Evolutionary conservation across 176 grass and related monocot genomes (phyloP).

Genomic region (Avena atlantica): DNA sequence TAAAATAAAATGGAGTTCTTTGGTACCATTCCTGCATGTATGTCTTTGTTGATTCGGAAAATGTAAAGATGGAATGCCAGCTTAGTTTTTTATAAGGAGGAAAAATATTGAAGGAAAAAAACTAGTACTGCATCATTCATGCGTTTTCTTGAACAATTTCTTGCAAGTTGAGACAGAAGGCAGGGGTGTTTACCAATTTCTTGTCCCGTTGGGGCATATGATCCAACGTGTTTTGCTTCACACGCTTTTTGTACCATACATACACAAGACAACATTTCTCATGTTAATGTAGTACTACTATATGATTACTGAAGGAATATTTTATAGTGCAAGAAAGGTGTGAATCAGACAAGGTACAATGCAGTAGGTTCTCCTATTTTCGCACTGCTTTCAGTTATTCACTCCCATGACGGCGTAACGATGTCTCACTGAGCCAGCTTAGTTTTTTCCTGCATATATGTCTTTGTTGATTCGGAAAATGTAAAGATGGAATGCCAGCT

Average conservation of each 20-base stretch:
- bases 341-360: no score
- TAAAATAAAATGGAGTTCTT: constrained; percentile 21
- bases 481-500: background rate
- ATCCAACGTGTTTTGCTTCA: no score
- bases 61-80: background rate
- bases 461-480: background rate
- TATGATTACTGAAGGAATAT: no score
- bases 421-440: no score
- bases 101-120: background rate
- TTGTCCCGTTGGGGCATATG: no score
- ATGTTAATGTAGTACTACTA: no score
- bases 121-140: background rate
- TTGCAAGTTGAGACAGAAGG: background rate
- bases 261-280: no score
- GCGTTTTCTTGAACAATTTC: background rate
- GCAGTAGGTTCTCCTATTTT: no score
- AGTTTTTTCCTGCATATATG: background rate
- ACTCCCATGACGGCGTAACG: no score
- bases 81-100: background rate
- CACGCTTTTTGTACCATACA: no score
- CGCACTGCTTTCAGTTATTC: no score
- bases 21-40: background rate
- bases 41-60: background rate
- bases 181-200: background rate
- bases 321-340: no score